Percentiles rank a stretch among this genome's conserved stretches.
phyloP scores from a whole-genome alignment of 2,329 filamentous ascomycete species.

The Leptosphaerulina australis region DNA sequence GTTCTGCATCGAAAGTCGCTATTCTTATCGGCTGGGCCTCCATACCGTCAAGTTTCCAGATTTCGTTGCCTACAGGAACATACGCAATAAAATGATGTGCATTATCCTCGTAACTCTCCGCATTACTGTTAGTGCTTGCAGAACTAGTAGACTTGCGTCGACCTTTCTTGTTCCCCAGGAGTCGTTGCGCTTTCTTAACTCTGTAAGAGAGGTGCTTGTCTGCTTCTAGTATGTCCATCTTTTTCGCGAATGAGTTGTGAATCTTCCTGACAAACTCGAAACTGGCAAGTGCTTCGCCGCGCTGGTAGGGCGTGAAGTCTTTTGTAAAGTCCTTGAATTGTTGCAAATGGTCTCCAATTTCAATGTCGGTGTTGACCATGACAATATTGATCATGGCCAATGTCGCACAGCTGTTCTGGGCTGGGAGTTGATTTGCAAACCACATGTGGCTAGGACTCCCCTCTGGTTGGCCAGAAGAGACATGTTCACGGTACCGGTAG shows the following conservation, averaged over 20 bases:
- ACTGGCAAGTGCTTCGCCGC: slow-evolving; percentile 75
- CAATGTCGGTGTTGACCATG: slow-evolving; percentile 73
- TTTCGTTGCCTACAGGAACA: slow-evolving; percentile 72
- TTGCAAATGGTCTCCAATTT: slow-evolving; percentile 72
- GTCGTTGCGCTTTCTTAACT: slow-evolving; percentile 50
- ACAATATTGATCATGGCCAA: slow-evolving; percentile 90
- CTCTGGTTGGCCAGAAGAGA: slow-evolving; percentile 56
- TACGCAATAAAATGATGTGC: slow-evolving; percentile 91
- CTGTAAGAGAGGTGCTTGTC: slow-evolving; percentile 73
- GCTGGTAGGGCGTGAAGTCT: slow-evolving; percentile 70
- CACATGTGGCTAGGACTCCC: slow-evolving; percentile 73
- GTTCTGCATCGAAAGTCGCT: slow-evolving; percentile 46
- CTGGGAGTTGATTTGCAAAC: slow-evolving; percentile 86
- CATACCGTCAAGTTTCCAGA: slow-evolving; percentile 91
- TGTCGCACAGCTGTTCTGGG: slow-evolving; percentile 82
- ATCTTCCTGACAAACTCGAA: slow-evolving; percentile 78
- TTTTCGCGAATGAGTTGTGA: slow-evolving; percentile 85
- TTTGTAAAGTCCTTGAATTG: slow-evolving; percentile 76
- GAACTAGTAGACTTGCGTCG: slow-evolving; percentile 30
- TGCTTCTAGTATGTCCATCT: slow-evolving; percentile 66
- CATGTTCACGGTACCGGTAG: slow-evolving; percentile 69
- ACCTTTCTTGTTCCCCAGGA: slow-evolving; percentile 45
- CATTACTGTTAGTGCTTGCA: slow-evolving; percentile 47
- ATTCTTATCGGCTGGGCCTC: slow-evolving; percentile 72
- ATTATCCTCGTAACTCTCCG: slow-evolving; percentile 60